phyloP scores from a whole-genome alignment of 2,329 filamentous ascomycete species.

The Delphinella strobiligena region DNA sequence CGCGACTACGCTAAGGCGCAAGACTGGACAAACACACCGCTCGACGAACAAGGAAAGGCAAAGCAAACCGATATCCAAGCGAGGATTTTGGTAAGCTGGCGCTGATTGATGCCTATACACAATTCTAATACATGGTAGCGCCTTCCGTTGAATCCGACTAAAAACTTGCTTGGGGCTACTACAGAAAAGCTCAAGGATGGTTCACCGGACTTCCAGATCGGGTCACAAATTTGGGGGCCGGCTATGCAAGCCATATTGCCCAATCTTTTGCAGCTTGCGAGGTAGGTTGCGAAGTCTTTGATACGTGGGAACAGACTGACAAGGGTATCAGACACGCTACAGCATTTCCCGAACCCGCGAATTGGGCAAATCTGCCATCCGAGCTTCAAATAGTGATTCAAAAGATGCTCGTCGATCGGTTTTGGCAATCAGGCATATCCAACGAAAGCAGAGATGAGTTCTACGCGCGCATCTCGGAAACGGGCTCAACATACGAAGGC shows the following conservation, averaged over 20 bases:
- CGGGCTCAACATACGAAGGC: constrained; percentile 80
- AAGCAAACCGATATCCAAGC: constrained; percentile 70
- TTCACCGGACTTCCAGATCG: constrained; percentile 60
- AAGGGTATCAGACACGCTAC: constrained; percentile 59
- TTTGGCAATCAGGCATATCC: constrained; percentile 97
- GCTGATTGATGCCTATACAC: constrained; percentile 9
- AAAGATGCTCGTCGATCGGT: constrained; percentile 80
- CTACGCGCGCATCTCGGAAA: constrained; percentile 80
- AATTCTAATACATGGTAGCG: constrained; percentile 28
- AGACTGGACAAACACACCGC: constrained; percentile 69
- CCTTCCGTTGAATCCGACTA: constrained; percentile 74
- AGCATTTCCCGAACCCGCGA: constrained; percentile 74
- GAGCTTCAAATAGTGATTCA: constrained; percentile 69
- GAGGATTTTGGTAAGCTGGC: constrained; percentile 40
- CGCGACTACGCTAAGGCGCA: constrained; percentile 61
- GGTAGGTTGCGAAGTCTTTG: constrained; percentile 22
- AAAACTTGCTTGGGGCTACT: constrained; percentile 82
- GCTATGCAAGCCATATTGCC: constrained; percentile 74
- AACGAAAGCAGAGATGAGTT: constrained; percentile 94
- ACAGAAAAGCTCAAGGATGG: constrained; percentile 76
- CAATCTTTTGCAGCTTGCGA: constrained; percentile 74
- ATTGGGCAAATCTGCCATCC: constrained; percentile 64
- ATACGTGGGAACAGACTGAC: background rate
- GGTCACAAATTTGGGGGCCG: constrained; percentile 73
- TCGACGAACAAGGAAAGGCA: constrained; percentile 68